These are phyloP conservation scores for Circinella minor DNA, from an alignment of 371 early-diverging fungal species.

Conservation along the genomic window DNA sequence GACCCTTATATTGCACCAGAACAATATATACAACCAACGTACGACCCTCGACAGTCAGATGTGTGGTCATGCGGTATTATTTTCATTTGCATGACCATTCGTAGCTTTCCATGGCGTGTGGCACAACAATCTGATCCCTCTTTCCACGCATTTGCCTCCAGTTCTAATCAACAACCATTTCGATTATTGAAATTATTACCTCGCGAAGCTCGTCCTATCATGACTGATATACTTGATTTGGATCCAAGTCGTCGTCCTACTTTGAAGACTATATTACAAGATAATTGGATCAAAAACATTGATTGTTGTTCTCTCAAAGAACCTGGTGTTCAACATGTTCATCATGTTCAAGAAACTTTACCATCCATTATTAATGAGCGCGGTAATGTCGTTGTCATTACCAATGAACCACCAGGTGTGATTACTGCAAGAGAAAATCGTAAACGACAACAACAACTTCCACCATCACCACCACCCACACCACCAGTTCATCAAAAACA, in stretches of 20 bases:
- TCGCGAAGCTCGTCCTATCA: slow-evolving; percentile 49
- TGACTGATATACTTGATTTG: slow-evolving; percentile 54
- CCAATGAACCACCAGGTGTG: slow-evolving; percentile 28
- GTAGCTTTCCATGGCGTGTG: slow-evolving; percentile 77
- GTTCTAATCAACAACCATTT: slow-evolving; percentile 41
- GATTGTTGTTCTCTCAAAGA: slow-evolving; percentile 60
- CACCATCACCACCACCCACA: not conserved
- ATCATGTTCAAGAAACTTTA: slow-evolving; percentile 42
- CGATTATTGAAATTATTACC: slow-evolving; percentile 57
- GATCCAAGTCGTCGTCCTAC: slow-evolving; percentile 55
- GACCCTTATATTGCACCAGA: slow-evolving; percentile 94
- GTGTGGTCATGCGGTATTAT: slow-evolving; percentile 81
- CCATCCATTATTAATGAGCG: slow-evolving; percentile 6
- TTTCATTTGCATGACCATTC: slow-evolving; percentile 74
- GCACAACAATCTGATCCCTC: slow-evolving; percentile 60
- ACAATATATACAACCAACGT: slow-evolving; percentile 62
- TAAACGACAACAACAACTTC: slow-evolving; percentile 15
- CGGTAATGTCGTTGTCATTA: slow-evolving; percentile 26
- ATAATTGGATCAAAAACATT: slow-evolving; percentile 61
- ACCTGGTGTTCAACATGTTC: slow-evolving; percentile 50
- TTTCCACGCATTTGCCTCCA: slow-evolving; percentile 48
- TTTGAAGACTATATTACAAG: slow-evolving; percentile 44
- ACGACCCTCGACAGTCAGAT: slow-evolving; percentile 72
- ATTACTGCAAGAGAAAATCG: slow-evolving; percentile 29
- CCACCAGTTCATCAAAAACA: too few species aligned